Percentiles rank a stretch among this genome's conserved stretches.
Evolutionary conservation across 2,329 filamentous ascomycete genomes (phyloP).

Genomic region (Colletotrichum incanum): DNA sequence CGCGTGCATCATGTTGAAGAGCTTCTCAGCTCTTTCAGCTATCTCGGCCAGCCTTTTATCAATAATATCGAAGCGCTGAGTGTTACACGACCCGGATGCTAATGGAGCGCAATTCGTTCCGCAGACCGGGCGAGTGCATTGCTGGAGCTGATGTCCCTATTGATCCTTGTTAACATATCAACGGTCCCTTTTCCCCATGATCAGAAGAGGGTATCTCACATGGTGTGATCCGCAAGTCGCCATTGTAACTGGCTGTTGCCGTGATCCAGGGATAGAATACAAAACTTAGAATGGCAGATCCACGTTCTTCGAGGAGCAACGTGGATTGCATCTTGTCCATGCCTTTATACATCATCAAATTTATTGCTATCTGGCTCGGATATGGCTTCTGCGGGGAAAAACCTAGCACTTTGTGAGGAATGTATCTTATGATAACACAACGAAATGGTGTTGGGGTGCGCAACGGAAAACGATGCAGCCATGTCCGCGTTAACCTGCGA

Average conservation of each 20-base stretch:
- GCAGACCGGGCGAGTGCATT: not conserved
- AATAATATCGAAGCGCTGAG: not conserved
- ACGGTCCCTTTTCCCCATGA: not conserved
- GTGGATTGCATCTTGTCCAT: not conserved
- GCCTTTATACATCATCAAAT: not conserved
- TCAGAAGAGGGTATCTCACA: not conserved
- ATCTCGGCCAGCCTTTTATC: not conserved
- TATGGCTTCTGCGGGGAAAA: not conserved
- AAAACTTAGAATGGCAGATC: not conserved
- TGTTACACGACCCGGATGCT: not conserved
- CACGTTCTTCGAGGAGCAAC: not conserved
- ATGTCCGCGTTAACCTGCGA: not conserved
- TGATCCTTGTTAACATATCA: not conserved
- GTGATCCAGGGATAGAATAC: not conserved
- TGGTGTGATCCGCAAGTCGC: conserved; percentile 4
- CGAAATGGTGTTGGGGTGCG: not conserved
- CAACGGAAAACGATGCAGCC: not conserved
- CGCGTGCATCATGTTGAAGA: not conserved
- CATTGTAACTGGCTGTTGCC: not conserved
- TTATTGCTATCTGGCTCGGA: not conserved
- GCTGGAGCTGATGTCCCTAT: conserved; percentile 2
- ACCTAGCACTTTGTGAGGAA: not conserved
- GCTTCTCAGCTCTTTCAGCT: conserved; percentile 1
- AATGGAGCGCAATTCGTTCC: not conserved
- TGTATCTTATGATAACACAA: not conserved